Base-by-base conservation (phyloP, 208 protist genomes). In the Trypanosoma caninum region DNA sequence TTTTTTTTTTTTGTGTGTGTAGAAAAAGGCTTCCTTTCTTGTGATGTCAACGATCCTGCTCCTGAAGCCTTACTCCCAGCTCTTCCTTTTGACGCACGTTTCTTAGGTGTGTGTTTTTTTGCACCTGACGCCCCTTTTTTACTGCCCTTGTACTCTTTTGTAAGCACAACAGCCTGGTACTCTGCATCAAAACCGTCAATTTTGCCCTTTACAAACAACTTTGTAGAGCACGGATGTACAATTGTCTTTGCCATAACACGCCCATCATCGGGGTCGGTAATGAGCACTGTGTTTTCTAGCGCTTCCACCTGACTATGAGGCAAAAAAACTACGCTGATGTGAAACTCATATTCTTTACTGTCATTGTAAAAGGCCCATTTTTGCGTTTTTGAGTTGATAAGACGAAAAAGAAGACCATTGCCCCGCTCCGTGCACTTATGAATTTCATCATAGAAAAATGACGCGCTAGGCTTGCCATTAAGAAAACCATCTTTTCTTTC, bases 291-390 rank as follows among this genome's bases (percentile, higher is more conserved):
- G 53, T 73, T 71, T 30, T 74, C 84, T 4, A 91, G 69, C 16
- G 80, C 53, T 9, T 67, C 55, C 37, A 91, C 59, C 11, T 30
- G 5, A 41, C 38, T 34, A 28, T 83, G 70, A 30, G 55, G 25
- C 35, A 64, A 83, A 37, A 93, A 93, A 53, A 53, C 72, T 16
- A 86, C 75, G 18, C 62, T 83, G 34, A 93, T 61, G 65, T 87
- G 72, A 51, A 93, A 84, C 41, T 93, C 79, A 59, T 79, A 86
- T 40, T 72, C 65, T 64, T 68, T 79, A 30, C 78, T 79, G 67
- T 93, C 86, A 65, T 84, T 93, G 72, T 93, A 93, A 76, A 78
- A 89, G 20, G 76, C 82, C 80, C 85, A 93, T 40, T 56, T 47
- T 38, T 71, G 61, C 5, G 58, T 54, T 18, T 51, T 27, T n/a